A percentile compares a stretch with the other conserved stretches of the same genome.
These are phyloP conservation scores for Ceriops tagal DNA, from an alignment of 345 rosid genomes.

Conservation along the genomic window DNA sequence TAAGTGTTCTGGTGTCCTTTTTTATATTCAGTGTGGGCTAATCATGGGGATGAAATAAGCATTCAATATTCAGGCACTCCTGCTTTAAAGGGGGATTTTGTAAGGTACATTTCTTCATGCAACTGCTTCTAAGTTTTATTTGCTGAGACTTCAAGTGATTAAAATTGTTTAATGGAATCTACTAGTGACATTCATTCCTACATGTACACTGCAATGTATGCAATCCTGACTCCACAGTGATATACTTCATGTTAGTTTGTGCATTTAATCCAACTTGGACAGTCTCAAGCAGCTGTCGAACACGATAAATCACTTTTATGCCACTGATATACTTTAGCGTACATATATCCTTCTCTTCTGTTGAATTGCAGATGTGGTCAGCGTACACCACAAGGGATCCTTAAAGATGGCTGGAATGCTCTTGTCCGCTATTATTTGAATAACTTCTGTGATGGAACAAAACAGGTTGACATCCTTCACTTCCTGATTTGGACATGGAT, in stretches of 20 bases:
- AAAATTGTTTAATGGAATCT: background rate
- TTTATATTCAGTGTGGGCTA: slow-evolving; percentile 81
- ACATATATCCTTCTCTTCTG: slow-evolving; percentile 5
- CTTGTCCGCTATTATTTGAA: slow-evolving; percentile 88
- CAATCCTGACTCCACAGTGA: background rate
- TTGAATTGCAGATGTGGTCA: slow-evolving; percentile 62
- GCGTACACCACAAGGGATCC: slow-evolving; percentile 79
- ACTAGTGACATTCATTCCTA: background rate
- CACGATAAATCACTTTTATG: background rate
- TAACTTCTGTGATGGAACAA: slow-evolving; percentile 89
- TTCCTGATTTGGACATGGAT: background rate
- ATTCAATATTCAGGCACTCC: slow-evolving; percentile 95
- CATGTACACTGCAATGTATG: slow-evolving; percentile 8
- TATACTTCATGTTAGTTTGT: background rate
- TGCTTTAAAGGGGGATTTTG: slow-evolving; percentile 34
- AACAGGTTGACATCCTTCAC: slow-evolving; percentile 50
- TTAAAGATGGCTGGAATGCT: slow-evolving; percentile 79
- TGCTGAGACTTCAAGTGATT: background rate
- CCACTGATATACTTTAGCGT: background rate
- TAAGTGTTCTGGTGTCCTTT: slow-evolving; percentile 14
- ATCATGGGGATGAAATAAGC: slow-evolving; percentile 96
- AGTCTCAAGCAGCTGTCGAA: background rate
- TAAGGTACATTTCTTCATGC: slow-evolving; percentile 31
- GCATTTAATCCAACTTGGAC: slow-evolving; percentile 6
- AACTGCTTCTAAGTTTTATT: background rate